Conservation (phyloP, 495 filamentous ascomycete genomes). For the Wilcoxina mikolae region DNA sequence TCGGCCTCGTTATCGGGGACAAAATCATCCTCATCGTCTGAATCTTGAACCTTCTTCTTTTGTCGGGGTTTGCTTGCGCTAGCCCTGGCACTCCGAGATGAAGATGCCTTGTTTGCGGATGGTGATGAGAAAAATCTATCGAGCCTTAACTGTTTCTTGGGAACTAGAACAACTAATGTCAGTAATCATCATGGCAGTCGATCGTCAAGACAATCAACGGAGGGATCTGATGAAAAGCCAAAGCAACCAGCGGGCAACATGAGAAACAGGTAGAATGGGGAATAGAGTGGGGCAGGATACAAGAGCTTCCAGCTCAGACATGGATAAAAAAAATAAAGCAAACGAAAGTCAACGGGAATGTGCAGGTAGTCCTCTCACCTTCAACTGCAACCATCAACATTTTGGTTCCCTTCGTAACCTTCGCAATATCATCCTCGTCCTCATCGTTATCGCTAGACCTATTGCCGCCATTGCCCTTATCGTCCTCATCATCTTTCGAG, state of each 20-base stretch:
- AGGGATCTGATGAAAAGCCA: not conserved
- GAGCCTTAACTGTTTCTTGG: not conserved
- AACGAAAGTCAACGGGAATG: slow-evolving; percentile 9
- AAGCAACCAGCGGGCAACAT: not conserved
- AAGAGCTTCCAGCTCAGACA: not conserved
- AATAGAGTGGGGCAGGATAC: not conserved
- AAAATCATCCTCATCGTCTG: slow-evolving; percentile 21
- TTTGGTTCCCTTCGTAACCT: slow-evolving; percentile 1
- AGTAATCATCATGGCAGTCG: not conserved
- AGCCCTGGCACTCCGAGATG: not conserved
- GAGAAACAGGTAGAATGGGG: not conserved
- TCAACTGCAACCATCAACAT: slow-evolving; percentile 25
- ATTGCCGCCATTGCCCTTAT: not conserved
- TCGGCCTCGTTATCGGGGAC: slow-evolving; percentile 2
- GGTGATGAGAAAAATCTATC: not conserved
- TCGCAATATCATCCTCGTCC: slow-evolving; percentile 13
- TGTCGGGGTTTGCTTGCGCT: not conserved
- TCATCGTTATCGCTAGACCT: slow-evolving; percentile 4
- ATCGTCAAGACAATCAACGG: no score
- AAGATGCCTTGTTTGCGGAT: not conserved
- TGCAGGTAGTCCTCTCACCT: slow-evolving; percentile 3
- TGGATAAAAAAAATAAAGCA: slow-evolving; percentile 1
- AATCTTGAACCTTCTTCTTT: not conserved
- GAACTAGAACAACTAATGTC: not conserved
- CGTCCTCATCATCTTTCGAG: not conserved